These are phyloP conservation scores for Flaveria sonorensis DNA, from an alignment of 129 eudicot species.

Conservation along the genomic window DNA sequence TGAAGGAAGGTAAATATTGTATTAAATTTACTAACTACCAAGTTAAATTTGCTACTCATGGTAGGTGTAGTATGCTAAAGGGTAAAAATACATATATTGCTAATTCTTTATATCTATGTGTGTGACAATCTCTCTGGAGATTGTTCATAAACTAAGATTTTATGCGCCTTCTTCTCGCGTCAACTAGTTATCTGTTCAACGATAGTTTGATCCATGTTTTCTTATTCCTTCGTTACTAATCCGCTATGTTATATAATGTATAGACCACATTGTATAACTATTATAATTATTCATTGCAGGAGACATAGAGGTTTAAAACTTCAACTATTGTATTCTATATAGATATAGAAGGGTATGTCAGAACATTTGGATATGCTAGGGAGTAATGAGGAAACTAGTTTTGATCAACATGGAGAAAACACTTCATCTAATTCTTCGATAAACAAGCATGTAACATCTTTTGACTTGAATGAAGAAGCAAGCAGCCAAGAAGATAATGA, in stretches of 20 bases:
- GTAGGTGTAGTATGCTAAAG: constrained; percentile 32
- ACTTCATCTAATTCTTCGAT: constrained; percentile 43
- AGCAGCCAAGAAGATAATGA: constrained; percentile 30
- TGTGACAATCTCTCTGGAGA: constrained; percentile 9
- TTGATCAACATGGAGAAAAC: constrained; percentile 33
- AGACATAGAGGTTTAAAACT: constrained; percentile 11
- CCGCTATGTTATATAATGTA: constrained; percentile 18
- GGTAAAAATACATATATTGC: not conserved
- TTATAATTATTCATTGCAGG: constrained; percentile 21
- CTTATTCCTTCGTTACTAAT: constrained; percentile 7
- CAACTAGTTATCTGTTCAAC: constrained; percentile 4
- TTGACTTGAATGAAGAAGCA: constrained; percentile 80
- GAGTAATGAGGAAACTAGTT: constrained; percentile 23
- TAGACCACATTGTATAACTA: not conserved
- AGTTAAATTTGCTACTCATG: constrained; percentile 29
- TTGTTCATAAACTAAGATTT: constrained; percentile 8
- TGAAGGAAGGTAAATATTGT: constrained; percentile 24
- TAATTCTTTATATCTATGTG: constrained; percentile 9
- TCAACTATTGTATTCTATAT: constrained; percentile 7
- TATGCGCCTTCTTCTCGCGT: not conserved
- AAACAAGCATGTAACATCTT: constrained; percentile 40
- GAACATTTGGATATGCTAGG: constrained; percentile 38
- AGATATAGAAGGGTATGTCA: constrained; percentile 18
- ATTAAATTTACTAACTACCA: constrained; percentile 30
- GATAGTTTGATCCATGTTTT: constrained; percentile 27